Evolutionary conservation across 345 rosid genomes (phyloP).

Genomic region (Brassica cretica): DNA sequence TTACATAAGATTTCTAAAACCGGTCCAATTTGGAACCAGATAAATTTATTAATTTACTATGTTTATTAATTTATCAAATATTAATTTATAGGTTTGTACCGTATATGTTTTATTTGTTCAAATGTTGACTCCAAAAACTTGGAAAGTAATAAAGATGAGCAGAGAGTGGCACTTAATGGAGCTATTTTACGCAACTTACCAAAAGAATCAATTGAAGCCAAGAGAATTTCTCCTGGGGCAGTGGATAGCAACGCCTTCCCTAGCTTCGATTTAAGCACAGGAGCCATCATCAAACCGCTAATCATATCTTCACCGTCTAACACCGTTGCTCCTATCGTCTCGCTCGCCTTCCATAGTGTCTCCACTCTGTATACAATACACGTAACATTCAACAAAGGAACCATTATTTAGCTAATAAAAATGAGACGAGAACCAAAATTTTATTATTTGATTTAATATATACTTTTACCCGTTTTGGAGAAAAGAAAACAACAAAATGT

Average conservation of each 20-base stretch:
- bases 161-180: background rate
- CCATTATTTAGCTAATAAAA: background rate
- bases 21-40: too few relatives aligned
- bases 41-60: too few relatives aligned
- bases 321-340: conserved; percentile 36
- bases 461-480: background rate
- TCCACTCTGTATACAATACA: conserved; percentile 45
- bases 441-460: background rate
- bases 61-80: too few relatives aligned
- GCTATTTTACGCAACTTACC: conserved; percentile 48
- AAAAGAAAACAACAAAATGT: background rate
- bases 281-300: conserved; percentile 57
- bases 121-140: background rate
- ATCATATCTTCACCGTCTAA: conserved; percentile 51
- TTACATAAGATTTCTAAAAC: too few relatives aligned
- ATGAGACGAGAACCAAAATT: background rate
- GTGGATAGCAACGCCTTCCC: conserved; percentile 63
- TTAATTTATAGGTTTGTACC: too few relatives aligned
- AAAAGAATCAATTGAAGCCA: conserved; percentile 79
- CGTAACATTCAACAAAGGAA: background rate
- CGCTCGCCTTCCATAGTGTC: conserved; percentile 62
- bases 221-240: conserved; percentile 71
- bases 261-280: conserved; percentile 60
- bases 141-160: background rate
- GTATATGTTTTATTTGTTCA: background rate